Conservation (phyloP, 1,284 basidiomycete genomes). For the Malassezia slooffiae region DNA sequence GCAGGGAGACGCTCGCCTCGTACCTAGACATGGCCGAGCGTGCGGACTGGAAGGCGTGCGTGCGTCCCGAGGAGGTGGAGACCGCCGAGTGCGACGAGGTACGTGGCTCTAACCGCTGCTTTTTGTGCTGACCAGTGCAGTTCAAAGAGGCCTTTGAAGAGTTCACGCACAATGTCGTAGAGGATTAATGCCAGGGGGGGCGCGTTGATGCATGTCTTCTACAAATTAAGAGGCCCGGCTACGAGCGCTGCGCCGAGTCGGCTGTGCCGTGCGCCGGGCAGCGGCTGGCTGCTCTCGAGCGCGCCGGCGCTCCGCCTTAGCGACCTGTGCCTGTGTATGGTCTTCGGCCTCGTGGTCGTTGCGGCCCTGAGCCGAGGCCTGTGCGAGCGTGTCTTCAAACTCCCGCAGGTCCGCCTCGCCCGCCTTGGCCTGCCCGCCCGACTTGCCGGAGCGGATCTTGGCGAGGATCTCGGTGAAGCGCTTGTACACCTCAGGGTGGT, state of each 20-base stretch:
- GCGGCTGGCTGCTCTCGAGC: too few relatives aligned
- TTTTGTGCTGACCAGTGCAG: neutral
- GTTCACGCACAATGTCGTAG: too few relatives aligned
- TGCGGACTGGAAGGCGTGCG: constrained; percentile 33
- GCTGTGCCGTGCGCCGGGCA: neutral
- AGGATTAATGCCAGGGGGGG: too few relatives aligned
- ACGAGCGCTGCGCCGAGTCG: neutral
- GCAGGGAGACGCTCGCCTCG: constrained; percentile 20
- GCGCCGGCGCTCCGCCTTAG: constrained; percentile 10
- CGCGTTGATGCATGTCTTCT: too few relatives aligned
- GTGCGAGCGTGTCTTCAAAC: constrained; percentile 62
- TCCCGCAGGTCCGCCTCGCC: constrained; percentile 29
- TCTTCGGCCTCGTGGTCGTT: constrained; percentile 82
- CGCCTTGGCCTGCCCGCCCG: constrained; percentile 2
- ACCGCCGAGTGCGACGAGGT: constrained; percentile 15
- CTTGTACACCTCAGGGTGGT: constrained; percentile 71
- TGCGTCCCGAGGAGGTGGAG: constrained; percentile 12
- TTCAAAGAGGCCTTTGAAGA: constrained; percentile 18
- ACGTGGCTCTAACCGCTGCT: too few relatives aligned
- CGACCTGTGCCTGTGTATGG: constrained; percentile 26
- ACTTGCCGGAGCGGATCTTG: constrained; percentile 49
- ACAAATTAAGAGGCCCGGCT: too few relatives aligned
- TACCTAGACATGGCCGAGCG: constrained; percentile 24
- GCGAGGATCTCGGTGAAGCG: constrained; percentile 77
- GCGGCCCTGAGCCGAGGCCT: constrained; percentile 69